Evolutionary conservation across 257 asterid species (phyloP), one percentile per base, ranked within the genome.

Genomic region (Ophiorrhiza pumila): DNA sequence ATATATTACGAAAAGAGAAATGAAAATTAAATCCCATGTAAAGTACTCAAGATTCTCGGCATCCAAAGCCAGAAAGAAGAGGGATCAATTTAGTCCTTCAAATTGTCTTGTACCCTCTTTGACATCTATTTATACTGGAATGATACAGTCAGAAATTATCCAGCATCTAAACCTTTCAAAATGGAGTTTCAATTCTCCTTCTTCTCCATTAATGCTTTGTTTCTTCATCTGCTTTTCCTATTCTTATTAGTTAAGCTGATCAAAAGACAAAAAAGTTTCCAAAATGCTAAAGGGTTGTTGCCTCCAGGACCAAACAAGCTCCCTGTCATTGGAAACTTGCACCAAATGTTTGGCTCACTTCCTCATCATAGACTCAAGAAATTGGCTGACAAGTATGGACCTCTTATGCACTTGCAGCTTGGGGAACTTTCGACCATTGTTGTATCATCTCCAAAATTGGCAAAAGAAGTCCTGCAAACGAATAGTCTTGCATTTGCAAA

Each of bases 221-320:
- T 62, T 39, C 68, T 35, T 5, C 25, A 17, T 2, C 58, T 62
- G 5, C 27, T 35, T 22, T 35, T 18, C 18, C 23, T 31, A 20
- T 32, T 35, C 14, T 22, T 62, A 0, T 9, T 35, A 22, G 23
- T 62, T 31, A 62, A 31, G 23, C 4, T 1, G 5, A 46, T 62
- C 45, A 62, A 39, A 18, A 35, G 27, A 4, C 23, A 23, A 25
- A 66, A 43, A 13, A 27, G 34, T 17, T 20, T 15, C 8, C 15
- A 15, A 1, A 43, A 11, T 52, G 69, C 43, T 57, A 31, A 14
- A 4, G 69, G 70, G n/a, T n/a, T n/a, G 29, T 65, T 74, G 29
- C 80, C 80, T 29, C 80, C 71, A 52, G 41, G 61, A 31, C 85
- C 80, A 32, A 77, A 77, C 42, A 77, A 74, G 75, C 65, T 77